phyloP scores from a whole-genome alignment of 345 rosid genomes.

The Aquilaria sinensis region DNA sequence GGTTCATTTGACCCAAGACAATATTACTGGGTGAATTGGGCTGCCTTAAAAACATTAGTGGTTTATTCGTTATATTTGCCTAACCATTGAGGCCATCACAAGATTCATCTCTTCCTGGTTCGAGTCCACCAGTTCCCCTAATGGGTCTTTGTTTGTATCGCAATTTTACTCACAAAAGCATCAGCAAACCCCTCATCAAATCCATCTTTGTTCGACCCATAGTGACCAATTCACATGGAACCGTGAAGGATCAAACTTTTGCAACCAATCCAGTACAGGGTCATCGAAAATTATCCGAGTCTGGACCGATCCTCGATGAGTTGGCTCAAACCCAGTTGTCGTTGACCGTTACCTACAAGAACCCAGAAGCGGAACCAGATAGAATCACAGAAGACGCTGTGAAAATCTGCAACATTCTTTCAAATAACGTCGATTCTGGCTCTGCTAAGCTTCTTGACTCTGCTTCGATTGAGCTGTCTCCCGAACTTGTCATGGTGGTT shows the following conservation, averaged over 20 bases:
- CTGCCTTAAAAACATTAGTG: too few relatives aligned
- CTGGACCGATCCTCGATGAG: slow-evolving; percentile 22
- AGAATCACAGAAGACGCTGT: slow-evolving; percentile 36
- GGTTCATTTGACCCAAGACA: too few relatives aligned
- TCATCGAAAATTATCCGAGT: not conserved
- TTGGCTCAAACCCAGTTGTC: slow-evolving; percentile 9
- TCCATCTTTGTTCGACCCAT: too few relatives aligned
- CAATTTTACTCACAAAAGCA: not conserved
- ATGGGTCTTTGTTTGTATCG: too few relatives aligned
- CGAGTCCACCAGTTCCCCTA: too few relatives aligned
- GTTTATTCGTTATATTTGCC: too few relatives aligned
- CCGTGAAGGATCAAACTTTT: slow-evolving; percentile 8
- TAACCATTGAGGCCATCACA: too few relatives aligned
- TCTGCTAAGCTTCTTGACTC: slow-evolving; percentile 30
- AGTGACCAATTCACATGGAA: not conserved
- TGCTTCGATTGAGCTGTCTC: slow-evolving; percentile 42
- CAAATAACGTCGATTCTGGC: slow-evolving; percentile 22
- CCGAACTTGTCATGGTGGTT: slow-evolving; percentile 44
- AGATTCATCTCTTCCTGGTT: too few relatives aligned
- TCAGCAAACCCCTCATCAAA: too few relatives aligned
- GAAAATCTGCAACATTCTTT: slow-evolving; percentile 44
- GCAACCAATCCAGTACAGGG: slow-evolving; percentile 12
- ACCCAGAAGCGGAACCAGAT: slow-evolving; percentile 16
- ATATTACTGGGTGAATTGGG: too few relatives aligned
- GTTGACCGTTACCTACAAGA: slow-evolving; percentile 8